Evolutionary conservation across 108 stramenopile genomes (phyloP).

Genomic region (Fragilaria radians): DNA sequence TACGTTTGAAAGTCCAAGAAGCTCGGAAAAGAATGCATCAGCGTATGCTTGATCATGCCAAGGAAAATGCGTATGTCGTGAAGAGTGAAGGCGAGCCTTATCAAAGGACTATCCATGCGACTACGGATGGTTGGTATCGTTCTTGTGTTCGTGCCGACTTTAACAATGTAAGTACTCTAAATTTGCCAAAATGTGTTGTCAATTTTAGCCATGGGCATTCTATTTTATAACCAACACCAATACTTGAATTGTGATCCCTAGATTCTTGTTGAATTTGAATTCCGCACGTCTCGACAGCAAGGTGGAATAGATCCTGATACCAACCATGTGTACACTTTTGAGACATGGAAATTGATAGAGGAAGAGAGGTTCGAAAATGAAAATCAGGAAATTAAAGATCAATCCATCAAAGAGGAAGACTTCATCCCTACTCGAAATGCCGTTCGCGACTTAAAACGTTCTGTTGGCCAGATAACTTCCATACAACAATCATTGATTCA

Average conservation of each 20-base stretch:
- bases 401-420: constrained; percentile 72
- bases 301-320: constrained; percentile 49
- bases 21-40: constrained; percentile 23
- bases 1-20: constrained; percentile 20
- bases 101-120: constrained; percentile 35
- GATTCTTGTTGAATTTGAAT: constrained; percentile 70
- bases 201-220: too few relatives aligned
- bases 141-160: constrained; percentile 47
- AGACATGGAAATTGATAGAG: constrained; percentile 35
- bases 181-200: too few relatives aligned
- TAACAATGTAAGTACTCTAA: constrained; percentile 15
- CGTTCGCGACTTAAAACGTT: constrained; percentile 47
- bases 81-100: constrained; percentile 55
- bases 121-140: constrained; percentile 70
- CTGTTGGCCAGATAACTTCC: constrained; percentile 63
- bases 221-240: too few relatives aligned
- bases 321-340: constrained; percentile 56
- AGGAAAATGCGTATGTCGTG: constrained; percentile 11
- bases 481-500: constrained; percentile 69
- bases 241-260: constrained; percentile 3
- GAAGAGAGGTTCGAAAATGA: constrained; percentile 62
- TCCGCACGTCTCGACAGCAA: constrained; percentile 61
- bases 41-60: constrained; percentile 7
- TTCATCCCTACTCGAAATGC: constrained; percentile 49
- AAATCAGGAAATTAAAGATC: constrained; percentile 42